These are phyloP conservation scores for Aspergillus sp. DNA, from an alignment of 2,329 filamentous ascomycete species.

Conservation along the genomic window DNA sequence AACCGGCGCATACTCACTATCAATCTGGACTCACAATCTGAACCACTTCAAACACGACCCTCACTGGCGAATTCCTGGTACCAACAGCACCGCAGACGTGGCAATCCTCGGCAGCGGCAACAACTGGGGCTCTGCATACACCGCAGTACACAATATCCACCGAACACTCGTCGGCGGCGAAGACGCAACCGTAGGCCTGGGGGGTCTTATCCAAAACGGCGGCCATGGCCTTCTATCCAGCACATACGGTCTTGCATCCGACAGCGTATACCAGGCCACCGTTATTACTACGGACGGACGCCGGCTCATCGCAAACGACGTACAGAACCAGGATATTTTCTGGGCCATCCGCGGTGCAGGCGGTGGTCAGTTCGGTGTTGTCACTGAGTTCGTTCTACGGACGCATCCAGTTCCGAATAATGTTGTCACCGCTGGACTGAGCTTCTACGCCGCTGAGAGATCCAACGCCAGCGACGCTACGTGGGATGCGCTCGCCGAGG, in stretches of 20 bases:
- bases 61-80: conserved; percentile 12
- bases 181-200: conserved; percentile 53
- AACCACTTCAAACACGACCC: conserved; percentile 32
- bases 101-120: conserved; percentile 18
- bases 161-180: conserved; percentile 52
- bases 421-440: conserved; percentile 16
- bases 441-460: conserved; percentile 18
- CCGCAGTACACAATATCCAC: conserved; percentile 19
- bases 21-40: conserved; percentile 50
- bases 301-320: conserved; percentile 36
- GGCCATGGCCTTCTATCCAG: conserved; percentile 28
- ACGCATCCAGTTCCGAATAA: conserved; percentile 17
- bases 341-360: conserved; percentile 54
- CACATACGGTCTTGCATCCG: conserved; percentile 25
- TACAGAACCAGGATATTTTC: conserved; percentile 49
- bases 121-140: conserved; percentile 15
- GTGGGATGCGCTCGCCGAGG: conserved; percentile 29
- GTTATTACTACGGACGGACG: conserved; percentile 26
- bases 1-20: conserved; percentile 44
- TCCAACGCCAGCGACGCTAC: conserved; percentile 21
- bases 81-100: conserved; percentile 14
- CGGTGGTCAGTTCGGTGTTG: conserved; percentile 24
- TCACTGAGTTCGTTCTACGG: conserved; percentile 23
- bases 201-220: conserved; percentile 30
- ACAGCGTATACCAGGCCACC: conserved; percentile 26